Evolutionary conservation across 1,139 yeast genomes (phyloP), one percentile per base, ranked within the genome.

Genomic region (Kurtzmaniella quercitrusa): DNA sequence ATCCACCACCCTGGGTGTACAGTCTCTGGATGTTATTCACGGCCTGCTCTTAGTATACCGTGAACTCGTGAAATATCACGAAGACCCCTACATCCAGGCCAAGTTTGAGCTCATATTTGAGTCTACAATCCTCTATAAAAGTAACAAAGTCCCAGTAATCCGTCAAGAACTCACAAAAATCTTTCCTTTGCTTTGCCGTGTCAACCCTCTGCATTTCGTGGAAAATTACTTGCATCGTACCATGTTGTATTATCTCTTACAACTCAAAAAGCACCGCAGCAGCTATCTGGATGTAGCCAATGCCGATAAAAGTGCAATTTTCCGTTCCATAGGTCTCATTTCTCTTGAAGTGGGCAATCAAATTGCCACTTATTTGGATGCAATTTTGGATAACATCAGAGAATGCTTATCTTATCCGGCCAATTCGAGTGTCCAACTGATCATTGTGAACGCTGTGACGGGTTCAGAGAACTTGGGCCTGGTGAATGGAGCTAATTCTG

Each of bases 361-460:
- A 55, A 87, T 93, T 70, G 86, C 93, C 2, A 88, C 94, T 2
- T 93, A 91, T 56, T 69, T 91, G 43, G 96, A 90, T 59, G 91
- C 94, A 2, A 85, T 93, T 27, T 66, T 91, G 43, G 91, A 85
- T 48, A 88, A 85, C 52, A 81, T 91, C 21, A 75, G 91, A 55
- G 97, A 91, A 48, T 94, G 95, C 0, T 70, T 93, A 39, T 77
- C 82, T 1, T 68, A 66, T 47, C 66, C 73, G 1, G 58, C 70
- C 1, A 68, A 63, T 47, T 63, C 73, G 2, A 63, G 66, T 18
- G 69, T 68, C 2, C 76, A 70, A 47, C 73, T 64, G 68, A 62
- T 70, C n/a, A 55, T 71, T 33, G 70, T 72, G 0, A 69, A 63
- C 49, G 75, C 75, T 0, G 74, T 68, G 1, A 58, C 70, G 5